Evolutionary conservation across 106 monocot genomes (phyloP).

Genomic region (Dendrobium huoshanense): DNA sequence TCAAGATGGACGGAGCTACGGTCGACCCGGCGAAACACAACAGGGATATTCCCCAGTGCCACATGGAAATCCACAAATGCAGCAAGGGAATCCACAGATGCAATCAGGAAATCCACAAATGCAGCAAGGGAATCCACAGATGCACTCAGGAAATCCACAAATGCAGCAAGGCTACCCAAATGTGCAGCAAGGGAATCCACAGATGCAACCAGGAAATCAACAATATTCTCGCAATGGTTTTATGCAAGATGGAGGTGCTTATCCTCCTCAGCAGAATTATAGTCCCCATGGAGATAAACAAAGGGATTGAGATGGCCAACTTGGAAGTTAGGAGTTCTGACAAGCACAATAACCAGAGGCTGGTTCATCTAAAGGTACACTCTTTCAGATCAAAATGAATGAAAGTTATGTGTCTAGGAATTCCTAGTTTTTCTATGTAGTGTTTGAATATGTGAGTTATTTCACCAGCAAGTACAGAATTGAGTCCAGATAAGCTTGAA

Average conservation of each 20-base stretch:
- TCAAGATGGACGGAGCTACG: conserved; percentile 24
- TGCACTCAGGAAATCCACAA: conserved; percentile 18
- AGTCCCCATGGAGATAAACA: not conserved
- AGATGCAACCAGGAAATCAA: conserved; percentile 23
- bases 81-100: not conserved
- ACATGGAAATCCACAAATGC: conserved; percentile 1
- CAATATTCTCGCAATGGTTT: not conserved
- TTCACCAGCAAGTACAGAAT: too few species aligned
- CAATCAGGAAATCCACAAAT: conserved; percentile 21
- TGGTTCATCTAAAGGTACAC: too few species aligned
- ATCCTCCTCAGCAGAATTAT: not conserved
- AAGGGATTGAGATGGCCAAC: too few species aligned
- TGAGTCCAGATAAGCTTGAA: too few species aligned
- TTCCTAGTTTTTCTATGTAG: too few species aligned
- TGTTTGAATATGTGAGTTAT: too few species aligned
- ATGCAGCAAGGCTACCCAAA: not conserved
- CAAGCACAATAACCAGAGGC: too few species aligned
- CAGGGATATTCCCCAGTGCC: not conserved
- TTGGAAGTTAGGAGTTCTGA: too few species aligned
- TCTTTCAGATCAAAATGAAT: too few species aligned
- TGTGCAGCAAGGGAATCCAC: too few species aligned
- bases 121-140: not conserved
- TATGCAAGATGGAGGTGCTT: not conserved
- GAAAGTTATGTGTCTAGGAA: too few species aligned
- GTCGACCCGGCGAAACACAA: not conserved